A percentile compares a stretch with the other conserved stretches of the same genome.
phyloP scores from a whole-genome alignment of 192 early-diverging fungal genomes.

The Backusella tuberculispora region DNA sequence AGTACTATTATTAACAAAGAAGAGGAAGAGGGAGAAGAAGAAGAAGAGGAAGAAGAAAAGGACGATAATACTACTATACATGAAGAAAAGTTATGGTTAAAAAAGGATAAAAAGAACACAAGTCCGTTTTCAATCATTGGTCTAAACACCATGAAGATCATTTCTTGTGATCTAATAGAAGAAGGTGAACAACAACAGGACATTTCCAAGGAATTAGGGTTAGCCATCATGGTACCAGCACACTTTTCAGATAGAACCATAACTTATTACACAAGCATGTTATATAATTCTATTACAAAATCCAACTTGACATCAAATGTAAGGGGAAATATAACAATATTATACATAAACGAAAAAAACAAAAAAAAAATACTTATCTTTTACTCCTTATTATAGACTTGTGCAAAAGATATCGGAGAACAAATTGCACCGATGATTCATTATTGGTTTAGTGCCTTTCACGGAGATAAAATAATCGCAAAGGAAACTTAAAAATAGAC shows the following conservation, averaged over 20 bases:
- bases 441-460: conserved; percentile 4
- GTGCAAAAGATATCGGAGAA: conserved; percentile 16
- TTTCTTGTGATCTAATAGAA: background rate
- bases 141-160: conserved; percentile 13
- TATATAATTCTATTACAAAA: conserved; percentile 3
- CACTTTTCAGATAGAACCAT: background rate
- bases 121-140: conserved; percentile 17
- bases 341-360: background rate
- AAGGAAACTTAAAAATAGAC: background rate
- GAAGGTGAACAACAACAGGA: background rate
- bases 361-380: background rate
- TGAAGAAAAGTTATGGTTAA: background rate
- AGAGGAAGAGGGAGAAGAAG: background rate
- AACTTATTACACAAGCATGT: background rate
- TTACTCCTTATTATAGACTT: background rate
- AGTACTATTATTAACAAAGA: background rate
- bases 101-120: background rate
- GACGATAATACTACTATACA: background rate
- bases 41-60: background rate
- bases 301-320: background rate
- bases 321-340: background rate
- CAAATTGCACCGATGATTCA: background rate
- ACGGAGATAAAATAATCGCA: background rate
- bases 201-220: conserved; percentile 9
- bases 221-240: conserved; percentile 5